Percentiles rank a stretch among this genome's conserved stretches.
These are phyloP conservation scores for Urtica urens DNA, from an alignment of 306 rosid genomes.

Conservation along the genomic window DNA sequence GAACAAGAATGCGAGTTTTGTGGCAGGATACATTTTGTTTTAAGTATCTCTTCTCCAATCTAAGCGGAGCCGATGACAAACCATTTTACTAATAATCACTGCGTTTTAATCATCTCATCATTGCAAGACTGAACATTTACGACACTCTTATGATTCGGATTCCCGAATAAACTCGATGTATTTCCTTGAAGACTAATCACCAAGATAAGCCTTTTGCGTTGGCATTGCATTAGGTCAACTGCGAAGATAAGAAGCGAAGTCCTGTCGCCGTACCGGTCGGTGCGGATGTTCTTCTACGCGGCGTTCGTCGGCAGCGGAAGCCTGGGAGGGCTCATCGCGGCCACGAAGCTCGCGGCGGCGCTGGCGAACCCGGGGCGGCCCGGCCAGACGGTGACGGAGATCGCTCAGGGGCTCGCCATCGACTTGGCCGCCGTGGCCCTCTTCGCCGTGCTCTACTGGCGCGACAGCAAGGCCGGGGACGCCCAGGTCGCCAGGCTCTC, in stretches of 20 bases:
- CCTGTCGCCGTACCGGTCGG: slow-evolving; percentile 69
- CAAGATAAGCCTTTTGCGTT: too few relatives aligned
- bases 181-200: too few relatives aligned
- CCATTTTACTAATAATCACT: too few relatives aligned
- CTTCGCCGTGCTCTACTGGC: slow-evolving; percentile 61
- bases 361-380: slow-evolving; percentile 61
- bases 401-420: slow-evolving; percentile 57
- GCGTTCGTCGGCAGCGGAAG: slow-evolving; percentile 63
- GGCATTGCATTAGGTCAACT: slow-evolving; percentile 49
- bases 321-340: slow-evolving; percentile 65
- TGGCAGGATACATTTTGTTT: too few relatives aligned
- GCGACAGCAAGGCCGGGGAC: slow-evolving; percentile 72
- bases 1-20: too few relatives aligned
- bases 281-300: slow-evolving; percentile 76
- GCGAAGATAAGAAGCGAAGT: slow-evolving; percentile 81
- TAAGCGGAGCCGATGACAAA: too few relatives aligned
- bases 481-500: slow-evolving; percentile 70
- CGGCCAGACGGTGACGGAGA: slow-evolving; percentile 37
- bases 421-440: slow-evolving; percentile 71
- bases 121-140: too few relatives aligned
- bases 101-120: too few relatives aligned
- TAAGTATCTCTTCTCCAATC: too few relatives aligned
- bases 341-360: slow-evolving; percentile 59
- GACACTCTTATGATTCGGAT: too few relatives aligned
- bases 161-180: too few relatives aligned